These are phyloP conservation scores for Volvariella volvacea DNA, from an alignment of 1,284 basidiomycete species.

Conservation along the genomic window DNA sequence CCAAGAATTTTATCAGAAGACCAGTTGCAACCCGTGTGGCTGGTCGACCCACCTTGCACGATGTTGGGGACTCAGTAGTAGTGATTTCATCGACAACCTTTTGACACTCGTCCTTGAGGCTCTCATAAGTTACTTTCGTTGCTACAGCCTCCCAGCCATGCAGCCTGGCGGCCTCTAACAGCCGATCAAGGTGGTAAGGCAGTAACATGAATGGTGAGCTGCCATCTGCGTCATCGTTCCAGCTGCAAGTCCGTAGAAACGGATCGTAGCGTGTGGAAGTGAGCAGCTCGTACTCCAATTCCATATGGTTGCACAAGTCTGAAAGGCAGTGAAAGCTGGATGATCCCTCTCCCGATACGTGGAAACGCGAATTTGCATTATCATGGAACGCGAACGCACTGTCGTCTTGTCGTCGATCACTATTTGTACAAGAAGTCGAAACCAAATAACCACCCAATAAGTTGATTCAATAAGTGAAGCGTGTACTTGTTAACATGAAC, in stretches of 20 bases:
- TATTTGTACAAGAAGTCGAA: too few species aligned
- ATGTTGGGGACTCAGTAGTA: constrained; percentile 9
- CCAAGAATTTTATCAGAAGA: not conserved
- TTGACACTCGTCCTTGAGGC: constrained; percentile 35
- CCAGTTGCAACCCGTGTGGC: too few species aligned
- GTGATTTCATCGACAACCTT: constrained; percentile 28
- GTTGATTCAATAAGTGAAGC: too few species aligned
- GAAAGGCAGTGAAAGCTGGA: too few species aligned
- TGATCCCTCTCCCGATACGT: too few species aligned
- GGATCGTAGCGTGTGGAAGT: constrained; percentile 55
- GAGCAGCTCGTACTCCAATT: constrained; percentile 32
- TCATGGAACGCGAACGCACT: too few species aligned
- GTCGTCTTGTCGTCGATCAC: too few species aligned
- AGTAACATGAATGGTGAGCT: constrained; percentile 57
- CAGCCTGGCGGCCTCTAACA: constrained; percentile 38
- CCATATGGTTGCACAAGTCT: too few species aligned
- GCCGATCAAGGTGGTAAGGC: constrained; percentile 49
- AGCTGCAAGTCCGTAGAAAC: constrained; percentile 33
- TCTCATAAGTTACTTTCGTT: constrained; percentile 26
- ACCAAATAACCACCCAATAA: too few species aligned
- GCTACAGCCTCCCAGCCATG: constrained; percentile 42
- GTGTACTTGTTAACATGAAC: too few species aligned
- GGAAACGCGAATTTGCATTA: too few species aligned
- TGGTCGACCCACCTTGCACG: constrained; percentile 3
- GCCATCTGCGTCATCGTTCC: constrained; percentile 50